Base-by-base conservation (phyloP, 306 rosid genomes). In the Vicia villosa region DNA sequence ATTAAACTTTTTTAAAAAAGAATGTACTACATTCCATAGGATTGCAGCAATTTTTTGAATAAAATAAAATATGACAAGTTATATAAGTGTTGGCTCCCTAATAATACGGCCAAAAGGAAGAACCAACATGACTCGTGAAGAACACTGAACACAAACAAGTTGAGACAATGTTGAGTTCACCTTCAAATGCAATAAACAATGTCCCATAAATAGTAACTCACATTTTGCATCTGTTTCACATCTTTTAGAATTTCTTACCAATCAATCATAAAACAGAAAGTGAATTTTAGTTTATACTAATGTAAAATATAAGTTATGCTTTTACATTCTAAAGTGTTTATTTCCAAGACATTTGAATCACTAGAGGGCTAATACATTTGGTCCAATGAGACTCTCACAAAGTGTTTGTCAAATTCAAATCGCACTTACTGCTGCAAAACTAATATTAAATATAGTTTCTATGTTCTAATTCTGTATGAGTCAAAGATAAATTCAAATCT, bases 91-190 rank as follows among this genome's bases (percentile, higher is more conserved):
- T 61, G 67, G 67, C 15, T 61, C 11, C 26, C 67, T 61, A 61
- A 37, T 61, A 61, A 11, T 56, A 56, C 62, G 38, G 67, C 67
- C 67, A 61, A 61, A 61, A 37, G 66, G 15, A 14, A 47, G 57
- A 72, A 61, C 63, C 69, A 66, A 77, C 49, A 47, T 24, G 58
- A 65, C 69, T 78, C 47, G 64, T 57, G 77, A 76, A 50, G 75
- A 77, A 65, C 68, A 56, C 15, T 14, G 15, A 55, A 70, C 82
- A 56, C 56, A 5, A 24, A 65, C 69, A 71, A 57, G 73, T 60
- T 77, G 64, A 46, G 49, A 64, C 69, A 71, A 65, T 45, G 21
- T 64, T 55, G 50, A 58, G 58, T 41, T 72, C 74, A 50, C 74
- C 60, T 20, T 49, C 51, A 58, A 72, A 40, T 72, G 58, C 30